These are phyloP conservation scores for Apiospora hydei DNA, from an alignment of 2,329 filamentous ascomycete genomes.

Conservation along the genomic window DNA sequence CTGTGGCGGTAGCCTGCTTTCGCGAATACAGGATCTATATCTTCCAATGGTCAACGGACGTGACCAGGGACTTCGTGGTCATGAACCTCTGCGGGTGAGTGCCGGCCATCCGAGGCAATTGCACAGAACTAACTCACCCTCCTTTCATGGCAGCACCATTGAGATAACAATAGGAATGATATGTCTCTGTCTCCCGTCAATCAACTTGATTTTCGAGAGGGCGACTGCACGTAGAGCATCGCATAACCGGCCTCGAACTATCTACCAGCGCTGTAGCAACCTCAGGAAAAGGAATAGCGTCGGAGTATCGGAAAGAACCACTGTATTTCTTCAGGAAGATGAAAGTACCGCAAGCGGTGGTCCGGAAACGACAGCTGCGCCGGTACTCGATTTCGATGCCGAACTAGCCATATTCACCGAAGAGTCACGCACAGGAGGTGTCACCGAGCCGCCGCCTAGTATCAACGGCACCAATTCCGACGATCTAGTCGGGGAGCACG, in stretches of 20 bases:
- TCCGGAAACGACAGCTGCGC: neutral
- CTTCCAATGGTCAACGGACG: constrained; percentile 35
- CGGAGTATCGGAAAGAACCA: neutral
- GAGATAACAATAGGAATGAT: constrained; percentile 38
- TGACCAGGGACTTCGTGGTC: constrained; percentile 36
- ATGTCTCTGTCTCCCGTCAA: constrained; percentile 39
- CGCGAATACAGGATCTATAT: constrained; percentile 35
- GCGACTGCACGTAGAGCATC: neutral
- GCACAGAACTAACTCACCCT: neutral
- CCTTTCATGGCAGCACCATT: constrained; percentile 26
- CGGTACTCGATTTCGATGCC: neutral
- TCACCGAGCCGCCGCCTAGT: neutral
- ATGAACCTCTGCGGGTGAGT: constrained; percentile 26
- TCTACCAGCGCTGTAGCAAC: neutral
- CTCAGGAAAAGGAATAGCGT: neutral
- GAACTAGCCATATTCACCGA: constrained; percentile 12
- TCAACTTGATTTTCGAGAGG: constrained; percentile 32
- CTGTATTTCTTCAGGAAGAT: neutral
- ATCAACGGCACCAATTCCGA: neutral
- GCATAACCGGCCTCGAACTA: constrained; percentile 19
- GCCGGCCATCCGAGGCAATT: neutral
- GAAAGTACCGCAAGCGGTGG: neutral
- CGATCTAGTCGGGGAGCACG: neutral
- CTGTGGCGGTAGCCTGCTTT: constrained; percentile 40
- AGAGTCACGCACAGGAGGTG: neutral